These are phyloP conservation scores for Leishmania arabica DNA, from an alignment of 208 protist species.

Conservation along the genomic window DNA sequence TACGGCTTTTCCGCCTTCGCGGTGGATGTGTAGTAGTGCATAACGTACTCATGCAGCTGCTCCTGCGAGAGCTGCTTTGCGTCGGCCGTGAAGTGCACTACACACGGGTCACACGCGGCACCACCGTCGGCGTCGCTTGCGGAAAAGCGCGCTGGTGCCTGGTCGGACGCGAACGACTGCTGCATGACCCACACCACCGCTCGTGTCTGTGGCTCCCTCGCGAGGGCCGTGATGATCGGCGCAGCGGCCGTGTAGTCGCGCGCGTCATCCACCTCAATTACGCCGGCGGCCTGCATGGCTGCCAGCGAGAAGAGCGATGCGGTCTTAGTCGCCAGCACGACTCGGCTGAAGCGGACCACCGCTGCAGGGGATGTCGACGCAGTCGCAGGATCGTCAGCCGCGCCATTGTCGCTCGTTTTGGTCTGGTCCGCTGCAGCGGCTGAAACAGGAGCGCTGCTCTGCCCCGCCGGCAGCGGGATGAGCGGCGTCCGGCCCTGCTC, in stretches of 20 bases:
- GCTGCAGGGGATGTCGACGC: background rate
- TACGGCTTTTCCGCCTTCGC: background rate
- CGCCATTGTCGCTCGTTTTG: background rate
- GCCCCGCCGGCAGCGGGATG: constrained; percentile 2
- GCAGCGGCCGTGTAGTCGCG: constrained; percentile 27
- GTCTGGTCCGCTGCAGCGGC: too few relatives aligned
- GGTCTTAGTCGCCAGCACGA: constrained; percentile 46
- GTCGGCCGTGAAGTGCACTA: constrained; percentile 80
- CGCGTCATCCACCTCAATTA: constrained; percentile 9
- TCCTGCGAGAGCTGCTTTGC: constrained; percentile 34
- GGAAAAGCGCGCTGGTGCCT: constrained; percentile 34
- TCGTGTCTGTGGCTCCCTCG: constrained; percentile 25
- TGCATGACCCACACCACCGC: constrained; percentile 68
- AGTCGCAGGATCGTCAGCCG: background rate
- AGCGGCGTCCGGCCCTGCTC: constrained; percentile 25
- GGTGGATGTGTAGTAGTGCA: constrained; percentile 21
- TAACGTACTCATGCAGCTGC: constrained; percentile 52
- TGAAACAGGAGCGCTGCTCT: background rate
- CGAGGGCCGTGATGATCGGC: constrained; percentile 48
- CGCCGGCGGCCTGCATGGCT: constrained; percentile 19
- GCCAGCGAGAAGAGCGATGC: constrained; percentile 47
- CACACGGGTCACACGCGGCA: constrained; percentile 17
- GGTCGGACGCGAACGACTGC: constrained; percentile 48
- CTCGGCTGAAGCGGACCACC: constrained; percentile 44
- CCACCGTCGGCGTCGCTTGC: background rate